Conservation (phyloP, 2,329 filamentous ascomycete genomes). For the Aureobasidium melanogenum region DNA sequence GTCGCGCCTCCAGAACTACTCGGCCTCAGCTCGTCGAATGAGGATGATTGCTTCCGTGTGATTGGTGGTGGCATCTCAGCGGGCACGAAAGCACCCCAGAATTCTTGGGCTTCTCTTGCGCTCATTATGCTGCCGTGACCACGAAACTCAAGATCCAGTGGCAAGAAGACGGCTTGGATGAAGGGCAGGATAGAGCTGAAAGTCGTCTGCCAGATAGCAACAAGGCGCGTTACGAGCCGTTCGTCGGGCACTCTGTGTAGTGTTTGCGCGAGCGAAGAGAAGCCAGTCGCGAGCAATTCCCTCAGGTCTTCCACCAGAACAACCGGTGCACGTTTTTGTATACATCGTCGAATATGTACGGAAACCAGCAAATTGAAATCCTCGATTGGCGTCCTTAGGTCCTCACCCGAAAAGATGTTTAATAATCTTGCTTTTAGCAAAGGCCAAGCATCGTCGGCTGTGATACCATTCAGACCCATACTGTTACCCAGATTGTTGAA, state of each 20-base stretch:
- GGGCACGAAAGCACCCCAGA: conserved; percentile 66
- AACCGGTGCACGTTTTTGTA: conserved; percentile 62
- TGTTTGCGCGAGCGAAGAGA: conserved; percentile 75
- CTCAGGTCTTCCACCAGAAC: conserved; percentile 67
- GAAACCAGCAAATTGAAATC: conserved; percentile 75
- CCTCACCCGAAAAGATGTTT: conserved; percentile 73
- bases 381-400: conserved; percentile 69
- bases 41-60: conserved; percentile 6
- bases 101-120: conserved; percentile 71
- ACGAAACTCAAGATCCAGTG: conserved; percentile 85
- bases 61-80: conserved; percentile 16
- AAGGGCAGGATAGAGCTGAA: conserved; percentile 88
- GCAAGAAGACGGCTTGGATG: conserved; percentile 89
- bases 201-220: conserved; percentile 89
- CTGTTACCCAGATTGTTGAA: conserved; percentile 36
- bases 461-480: conserved; percentile 40
- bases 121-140: conserved; percentile 74
- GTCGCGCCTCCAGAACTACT: conserved; percentile 31
- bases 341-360: conserved; percentile 68
- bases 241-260: conserved; percentile 73
- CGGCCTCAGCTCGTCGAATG: conserved; percentile 33
- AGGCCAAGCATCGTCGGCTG: conserved; percentile 71
- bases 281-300: conserved; percentile 71
- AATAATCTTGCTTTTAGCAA: conserved; percentile 67
- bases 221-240: conserved; percentile 76